Evolutionary conservation across 495 filamentous ascomycete species (phyloP).

Genomic region (Cryomyces minteri): DNA sequence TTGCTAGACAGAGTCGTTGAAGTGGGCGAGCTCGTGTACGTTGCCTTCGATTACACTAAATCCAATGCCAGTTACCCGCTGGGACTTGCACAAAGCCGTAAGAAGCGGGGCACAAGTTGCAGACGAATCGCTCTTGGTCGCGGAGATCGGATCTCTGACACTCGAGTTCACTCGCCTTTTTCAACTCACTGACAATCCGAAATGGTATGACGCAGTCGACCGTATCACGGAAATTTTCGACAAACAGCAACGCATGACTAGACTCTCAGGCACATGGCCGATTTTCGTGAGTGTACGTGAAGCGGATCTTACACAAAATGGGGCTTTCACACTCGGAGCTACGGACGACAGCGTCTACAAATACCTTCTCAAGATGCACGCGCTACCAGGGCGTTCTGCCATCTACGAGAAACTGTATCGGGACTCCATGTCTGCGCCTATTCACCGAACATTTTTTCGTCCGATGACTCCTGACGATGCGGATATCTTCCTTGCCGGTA

Average conservation of each 20-base stretch:
- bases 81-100: slow-evolving; percentile 25
- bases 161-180: slow-evolving; percentile 5
- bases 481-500: background rate
- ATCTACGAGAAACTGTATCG: background rate
- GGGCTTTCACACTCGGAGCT: background rate
- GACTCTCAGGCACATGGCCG: slow-evolving; percentile 21
- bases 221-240: slow-evolving; percentile 5
- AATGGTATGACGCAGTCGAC: slow-evolving; percentile 5
- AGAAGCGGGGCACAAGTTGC: slow-evolving; percentile 23
- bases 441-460: background rate
- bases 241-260: slow-evolving; percentile 1
- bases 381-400: background rate
- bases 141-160: slow-evolving; percentile 5
- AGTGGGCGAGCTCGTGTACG: slow-evolving; percentile 18
- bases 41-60: slow-evolving; percentile 23
- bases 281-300: slow-evolving; percentile 10
- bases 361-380: background rate
- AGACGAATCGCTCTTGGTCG: slow-evolving; percentile 6
- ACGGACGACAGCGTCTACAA: background rate
- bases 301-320: background rate
- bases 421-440: background rate
- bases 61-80: slow-evolving; percentile 26
- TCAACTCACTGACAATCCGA: slow-evolving; percentile 4
- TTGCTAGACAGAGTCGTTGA: slow-evolving; percentile 17
- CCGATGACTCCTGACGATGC: background rate